These are phyloP conservation scores for Leptographium galeiforme DNA, from an alignment of 2,329 filamentous ascomycete genomes.

Conservation along the genomic window DNA sequence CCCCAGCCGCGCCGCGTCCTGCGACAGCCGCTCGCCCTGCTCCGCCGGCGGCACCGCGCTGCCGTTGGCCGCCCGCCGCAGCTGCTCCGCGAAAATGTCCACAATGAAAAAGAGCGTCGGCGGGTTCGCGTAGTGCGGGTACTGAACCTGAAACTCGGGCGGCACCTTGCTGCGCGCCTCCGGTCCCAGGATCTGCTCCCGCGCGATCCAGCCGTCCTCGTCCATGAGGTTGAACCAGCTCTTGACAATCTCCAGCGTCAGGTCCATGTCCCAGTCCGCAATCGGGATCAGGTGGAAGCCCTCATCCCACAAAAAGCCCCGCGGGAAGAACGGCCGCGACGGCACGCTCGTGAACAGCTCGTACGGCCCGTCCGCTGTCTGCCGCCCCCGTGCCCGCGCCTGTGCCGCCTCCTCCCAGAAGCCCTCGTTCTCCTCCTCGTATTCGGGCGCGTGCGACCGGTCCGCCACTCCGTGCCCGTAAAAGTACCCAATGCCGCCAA, in stretches of 20 bases:
- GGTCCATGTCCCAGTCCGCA: constrained; percentile 84
- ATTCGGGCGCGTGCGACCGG: constrained; percentile 79
- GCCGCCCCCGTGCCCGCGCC: constrained; percentile 55
- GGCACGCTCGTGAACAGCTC: constrained; percentile 87
- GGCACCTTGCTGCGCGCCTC: constrained; percentile 95
- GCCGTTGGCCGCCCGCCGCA: constrained; percentile 41
- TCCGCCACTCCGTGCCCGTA: constrained; percentile 80
- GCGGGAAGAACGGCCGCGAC: constrained; percentile 87
- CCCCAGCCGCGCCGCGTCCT: constrained; percentile 24
- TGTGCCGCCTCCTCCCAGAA: constrained; percentile 90
- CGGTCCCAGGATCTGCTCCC: constrained; percentile 83
- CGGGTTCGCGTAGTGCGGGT: constrained; percentile 94
- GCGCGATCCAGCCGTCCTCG: constrained; percentile 91
- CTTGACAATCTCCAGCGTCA: constrained; percentile 74
- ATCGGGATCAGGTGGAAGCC: constrained; percentile 90
- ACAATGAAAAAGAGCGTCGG: constrained; percentile 87
- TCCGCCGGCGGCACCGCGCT: constrained; percentile 27
- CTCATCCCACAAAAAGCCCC: constrained; percentile 96
- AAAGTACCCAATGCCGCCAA: constrained; percentile 93
- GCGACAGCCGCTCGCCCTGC: neutral
- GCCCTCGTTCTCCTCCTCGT: constrained; percentile 86
- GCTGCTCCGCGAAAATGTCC: constrained; percentile 69
- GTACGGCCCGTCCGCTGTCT: constrained; percentile 65
- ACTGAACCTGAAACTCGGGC: constrained; percentile 82
- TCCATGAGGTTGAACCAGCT: constrained; percentile 97